Evolutionary conservation across 352 stramenopile genomes (phyloP).

Genomic region (Elongisporangium anandrum): DNA sequence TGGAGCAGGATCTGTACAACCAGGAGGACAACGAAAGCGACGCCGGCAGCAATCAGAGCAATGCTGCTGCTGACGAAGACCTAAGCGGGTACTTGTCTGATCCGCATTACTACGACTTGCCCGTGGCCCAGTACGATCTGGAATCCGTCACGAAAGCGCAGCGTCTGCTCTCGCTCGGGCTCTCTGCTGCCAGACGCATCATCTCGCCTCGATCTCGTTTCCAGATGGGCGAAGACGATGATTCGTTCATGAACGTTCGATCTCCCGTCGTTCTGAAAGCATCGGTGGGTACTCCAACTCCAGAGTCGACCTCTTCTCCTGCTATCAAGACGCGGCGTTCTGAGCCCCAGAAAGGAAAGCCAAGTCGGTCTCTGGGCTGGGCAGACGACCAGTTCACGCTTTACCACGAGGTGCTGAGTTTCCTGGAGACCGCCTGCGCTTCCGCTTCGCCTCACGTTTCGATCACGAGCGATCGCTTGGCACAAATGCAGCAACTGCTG

Average conservation of each 20-base stretch:
- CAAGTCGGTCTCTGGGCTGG: conserved; percentile 14
- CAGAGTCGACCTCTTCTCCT: conserved; percentile 13
- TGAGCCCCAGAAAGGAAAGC: not conserved
- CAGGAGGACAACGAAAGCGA: conserved; percentile 6
- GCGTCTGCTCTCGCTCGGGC: not conserved
- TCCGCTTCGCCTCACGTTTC: conserved; percentile 19
- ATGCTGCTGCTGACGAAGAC: conserved; percentile 7
- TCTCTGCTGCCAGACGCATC: not conserved
- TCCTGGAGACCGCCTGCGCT: conserved; percentile 28
- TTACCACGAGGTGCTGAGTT: conserved; percentile 36
- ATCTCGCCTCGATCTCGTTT: conserved; percentile 1
- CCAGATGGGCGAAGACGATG: conserved; percentile 13
- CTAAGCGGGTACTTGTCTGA: not conserved
- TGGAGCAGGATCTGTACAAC: conserved; percentile 3
- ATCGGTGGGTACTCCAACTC: conserved; percentile 13
- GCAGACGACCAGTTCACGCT: conserved; percentile 33
- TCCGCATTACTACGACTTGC: conserved; percentile 12
- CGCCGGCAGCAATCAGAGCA: not conserved
- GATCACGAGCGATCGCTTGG: conserved; percentile 26
- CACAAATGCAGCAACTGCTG: conserved; percentile 44
- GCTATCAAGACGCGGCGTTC: not conserved
- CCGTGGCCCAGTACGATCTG: conserved; percentile 32
- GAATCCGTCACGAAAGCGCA: not conserved
- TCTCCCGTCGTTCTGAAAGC: conserved; percentile 17
- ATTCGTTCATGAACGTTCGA: conserved; percentile 27